These are phyloP conservation scores for Beauveria varroae DNA, from an alignment of 2,329 filamentous ascomycete genomes.

Conservation along the genomic window DNA sequence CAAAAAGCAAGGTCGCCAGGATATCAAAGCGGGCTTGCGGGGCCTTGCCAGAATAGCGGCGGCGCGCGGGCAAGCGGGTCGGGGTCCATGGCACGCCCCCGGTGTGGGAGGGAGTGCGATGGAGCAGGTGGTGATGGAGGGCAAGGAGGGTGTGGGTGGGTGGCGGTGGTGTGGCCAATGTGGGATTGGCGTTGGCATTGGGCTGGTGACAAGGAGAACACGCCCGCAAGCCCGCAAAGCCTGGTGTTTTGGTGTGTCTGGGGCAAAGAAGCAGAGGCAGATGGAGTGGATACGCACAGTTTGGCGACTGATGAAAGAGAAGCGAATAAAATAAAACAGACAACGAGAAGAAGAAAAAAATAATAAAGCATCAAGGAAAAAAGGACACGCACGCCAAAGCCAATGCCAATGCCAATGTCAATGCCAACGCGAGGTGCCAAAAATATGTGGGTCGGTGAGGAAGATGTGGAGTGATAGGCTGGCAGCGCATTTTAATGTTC, in stretches of 20 bases:
- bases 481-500: not conserved
- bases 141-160: conserved; percentile 1
- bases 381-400: not conserved
- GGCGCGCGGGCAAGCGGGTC: conserved; percentile 11
- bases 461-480: not conserved
- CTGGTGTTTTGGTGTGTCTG: conserved; percentile 10
- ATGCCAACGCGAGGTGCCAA: not conserved
- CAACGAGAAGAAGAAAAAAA: not conserved
- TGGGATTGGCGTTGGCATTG: not conserved
- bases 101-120: not conserved
- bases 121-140: not conserved
- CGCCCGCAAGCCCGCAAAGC: not conserved
- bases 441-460: not conserved
- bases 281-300: not conserved
- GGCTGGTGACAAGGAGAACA: not conserved
- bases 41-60: conserved; percentile 6
- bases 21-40: conserved; percentile 9
- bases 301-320: too few species aligned
- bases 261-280: not conserved
- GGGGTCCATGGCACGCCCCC: conserved; percentile 9
- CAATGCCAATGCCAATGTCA: not conserved
- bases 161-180: not conserved
- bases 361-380: not conserved
- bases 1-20: not conserved
- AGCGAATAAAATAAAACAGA: not conserved